These are phyloP conservation scores for Vitis hybrid DNA, from an alignment of 177 flowering plant species.

Conservation along the genomic window DNA sequence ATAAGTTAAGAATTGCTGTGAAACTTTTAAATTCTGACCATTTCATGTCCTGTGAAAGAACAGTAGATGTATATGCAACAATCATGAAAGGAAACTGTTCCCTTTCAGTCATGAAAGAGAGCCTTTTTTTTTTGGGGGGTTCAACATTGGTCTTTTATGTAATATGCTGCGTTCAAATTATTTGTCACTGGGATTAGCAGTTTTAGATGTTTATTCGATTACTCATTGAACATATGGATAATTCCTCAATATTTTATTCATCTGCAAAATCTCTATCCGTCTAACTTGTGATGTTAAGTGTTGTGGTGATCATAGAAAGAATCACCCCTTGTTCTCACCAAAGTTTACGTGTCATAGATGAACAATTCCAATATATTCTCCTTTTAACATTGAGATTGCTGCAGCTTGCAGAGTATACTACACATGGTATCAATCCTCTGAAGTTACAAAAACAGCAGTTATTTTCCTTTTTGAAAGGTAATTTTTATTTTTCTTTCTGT, in stretches of 20 bases:
- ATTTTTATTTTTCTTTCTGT: neutral
- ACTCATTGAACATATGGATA: neutral
- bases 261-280: neutral
- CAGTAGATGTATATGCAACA: too few species aligned
- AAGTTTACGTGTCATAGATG: neutral
- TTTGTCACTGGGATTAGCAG: too few species aligned
- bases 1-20: too few species aligned
- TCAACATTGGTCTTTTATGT: too few species aligned
- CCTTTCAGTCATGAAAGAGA: too few species aligned
- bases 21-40: too few species aligned
- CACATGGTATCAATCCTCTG: conserved; percentile 30
- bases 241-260: too few species aligned
- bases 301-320: neutral
- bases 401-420: conserved; percentile 64
- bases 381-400: conserved; percentile 26
- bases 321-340: neutral
- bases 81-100: too few species aligned
- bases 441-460: conserved; percentile 55
- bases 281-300: neutral
- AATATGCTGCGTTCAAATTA: too few species aligned
- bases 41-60: too few species aligned
- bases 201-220: too few species aligned
- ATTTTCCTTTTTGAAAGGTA: conserved; percentile 71
- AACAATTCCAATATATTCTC: neutral
- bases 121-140: too few species aligned